Evolutionary conservation across 2,329 filamentous ascomycete genomes (phyloP).

Genomic region (Biscogniauxia mediterranea): DNA sequence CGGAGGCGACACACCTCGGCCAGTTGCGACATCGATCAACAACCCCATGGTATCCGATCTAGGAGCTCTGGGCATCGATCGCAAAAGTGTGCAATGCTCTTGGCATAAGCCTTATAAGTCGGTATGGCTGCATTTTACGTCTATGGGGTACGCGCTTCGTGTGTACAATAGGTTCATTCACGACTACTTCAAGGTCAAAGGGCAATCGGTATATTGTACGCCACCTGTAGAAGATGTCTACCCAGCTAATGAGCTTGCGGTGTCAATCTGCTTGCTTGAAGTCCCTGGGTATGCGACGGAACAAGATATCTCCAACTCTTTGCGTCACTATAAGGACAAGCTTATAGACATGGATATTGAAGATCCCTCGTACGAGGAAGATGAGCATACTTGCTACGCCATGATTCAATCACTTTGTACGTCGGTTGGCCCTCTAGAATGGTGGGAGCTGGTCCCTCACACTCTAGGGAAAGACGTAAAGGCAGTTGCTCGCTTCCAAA

Average conservation of each 20-base stretch:
- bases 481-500: conserved; percentile 38
- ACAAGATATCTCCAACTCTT: conserved; percentile 17
- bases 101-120: conserved; percentile 35
- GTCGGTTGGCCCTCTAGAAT: conserved; percentile 34
- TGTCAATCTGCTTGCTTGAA: conserved; percentile 27
- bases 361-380: conserved; percentile 23
- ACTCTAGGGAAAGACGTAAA: conserved; percentile 36
- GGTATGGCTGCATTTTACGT: conserved; percentile 32
- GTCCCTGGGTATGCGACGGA: conserved; percentile 18
- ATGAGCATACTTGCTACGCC: conserved; percentile 21
- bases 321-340: conserved; percentile 10
- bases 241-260: conserved; percentile 1
- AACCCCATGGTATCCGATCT: conserved; percentile 23
- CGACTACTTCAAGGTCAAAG: conserved; percentile 22
- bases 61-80: conserved; percentile 33
- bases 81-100: conserved; percentile 35
- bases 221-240: too few relatives aligned
- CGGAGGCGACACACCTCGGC: background rate
- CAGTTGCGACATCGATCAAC: conserved; percentile 10
- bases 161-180: conserved; percentile 20
- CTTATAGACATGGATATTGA: conserved; percentile 22
- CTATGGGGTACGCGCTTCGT: conserved; percentile 15
- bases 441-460: conserved; percentile 29
- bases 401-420: conserved; percentile 32
- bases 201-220: conserved; percentile 13